Evolutionary conservation across 108 stramenopile genomes (phyloP), one percentile per base, ranked within the genome.

Genomic region (Schizochytrium sp.): DNA sequence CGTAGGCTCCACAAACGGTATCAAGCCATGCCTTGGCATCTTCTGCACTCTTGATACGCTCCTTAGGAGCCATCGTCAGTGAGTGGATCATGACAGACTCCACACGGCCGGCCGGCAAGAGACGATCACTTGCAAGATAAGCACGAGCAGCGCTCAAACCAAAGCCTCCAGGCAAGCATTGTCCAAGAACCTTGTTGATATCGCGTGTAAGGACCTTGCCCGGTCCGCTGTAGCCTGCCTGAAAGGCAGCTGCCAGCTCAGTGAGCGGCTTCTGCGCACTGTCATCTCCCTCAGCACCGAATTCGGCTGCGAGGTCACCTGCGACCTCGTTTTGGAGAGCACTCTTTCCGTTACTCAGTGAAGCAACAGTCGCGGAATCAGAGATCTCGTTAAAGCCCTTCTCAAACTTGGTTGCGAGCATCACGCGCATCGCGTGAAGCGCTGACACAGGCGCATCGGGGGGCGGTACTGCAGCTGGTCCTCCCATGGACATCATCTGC

Each of bases 361-460:
- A n/a, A 49, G 47, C 5, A 5, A 83, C 53, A n/a, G 76, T 83
- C 0, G 76, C 76, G 12, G 76, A 55, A 10, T 83, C 76, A 13
- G 17, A n/a, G 47, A 83, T 53, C n/a, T 83, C 50, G 28, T 47
- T 40, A 55, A 83, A 83, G 47, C 50, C 76, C 76, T 55, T 49
- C 13, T 83, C 53, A 53, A 83, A 83, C 3, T 83, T 83, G 76
- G 53, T 38, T n/a, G 76, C 76, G 10, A 83, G 76, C 76, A 83
- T 83, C 28, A 83, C 76, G 50, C 47, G 53, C 76, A 83, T 49
- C 47, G 76, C 76, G 53, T 83, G 76, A 55, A 55, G 47, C 10
- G 76, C 76, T n/a, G 76, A 83, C 53, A 83, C 76, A 5, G 76
- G 76, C 12, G 53, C 76, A 55, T 83, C 76, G 50, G 76, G 76